Percentiles rank a stretch among this genome's conserved stretches.
Conservation (phyloP, 345 rosid genomes). For the Populus pruinosa region DNA sequence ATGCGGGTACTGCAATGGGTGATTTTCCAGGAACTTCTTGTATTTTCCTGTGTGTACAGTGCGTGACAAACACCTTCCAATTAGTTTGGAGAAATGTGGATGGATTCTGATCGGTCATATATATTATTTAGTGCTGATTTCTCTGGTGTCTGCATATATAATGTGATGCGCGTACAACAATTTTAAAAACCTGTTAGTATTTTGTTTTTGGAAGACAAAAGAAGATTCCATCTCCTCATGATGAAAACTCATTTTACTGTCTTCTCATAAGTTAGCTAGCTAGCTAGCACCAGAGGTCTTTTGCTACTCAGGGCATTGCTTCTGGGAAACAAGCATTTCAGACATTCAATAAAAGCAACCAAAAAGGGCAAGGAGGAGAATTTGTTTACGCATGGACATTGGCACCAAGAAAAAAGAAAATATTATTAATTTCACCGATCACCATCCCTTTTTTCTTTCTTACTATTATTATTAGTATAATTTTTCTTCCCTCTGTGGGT, state of each 20-base stretch:
- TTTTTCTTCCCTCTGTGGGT: neutral
- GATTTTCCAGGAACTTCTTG: neutral
- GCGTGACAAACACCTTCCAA: constrained; percentile 41
- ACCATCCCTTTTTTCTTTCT: neutral
- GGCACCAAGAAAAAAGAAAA: neutral
- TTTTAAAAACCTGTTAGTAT: neutral
- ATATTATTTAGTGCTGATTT: neutral
- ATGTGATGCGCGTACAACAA: too few species aligned
- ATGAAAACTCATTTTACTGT: neutral
- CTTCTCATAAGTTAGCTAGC: neutral
- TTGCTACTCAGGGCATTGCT: neutral
- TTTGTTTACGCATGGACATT: neutral
- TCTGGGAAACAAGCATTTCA: neutral
- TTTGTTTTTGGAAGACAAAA: too few species aligned
- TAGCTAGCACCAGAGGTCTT: neutral
- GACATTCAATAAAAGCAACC: neutral
- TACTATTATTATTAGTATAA: too few species aligned
- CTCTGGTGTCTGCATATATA: neutral
- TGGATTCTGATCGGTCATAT: constrained; percentile 6
- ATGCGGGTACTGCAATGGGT: neutral
- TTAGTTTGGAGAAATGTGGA: constrained; percentile 35
- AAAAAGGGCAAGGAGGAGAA: neutral
- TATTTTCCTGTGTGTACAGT: neutral
- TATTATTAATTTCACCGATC: neutral
- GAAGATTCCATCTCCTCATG: neutral